Evolutionary conservation across 768 basidiomycete genomes (phyloP), one percentile per base, ranked within the genome.

Genomic region (Lactarius trivialis): DNA sequence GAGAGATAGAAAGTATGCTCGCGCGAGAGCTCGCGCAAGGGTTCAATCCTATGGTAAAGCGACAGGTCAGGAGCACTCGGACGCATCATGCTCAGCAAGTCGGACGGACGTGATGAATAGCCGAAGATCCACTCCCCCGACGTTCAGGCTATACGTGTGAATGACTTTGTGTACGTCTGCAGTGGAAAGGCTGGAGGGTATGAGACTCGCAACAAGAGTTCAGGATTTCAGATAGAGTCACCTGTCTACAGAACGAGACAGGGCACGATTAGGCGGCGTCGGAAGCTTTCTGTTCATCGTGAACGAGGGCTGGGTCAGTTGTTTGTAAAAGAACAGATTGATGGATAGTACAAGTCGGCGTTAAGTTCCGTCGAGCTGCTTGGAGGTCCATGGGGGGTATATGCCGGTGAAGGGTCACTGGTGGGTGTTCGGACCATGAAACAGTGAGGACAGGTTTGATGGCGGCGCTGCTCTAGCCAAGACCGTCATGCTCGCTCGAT

Each of bases 1-100:
- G 82, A 79, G 7, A 88, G 73, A 28, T 77, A 77, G 58, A 88
- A 82, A 9, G 74, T 76, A 68, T 81, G 85, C 64, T 78, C 58
- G 55, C 68, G 67, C 58, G 65, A 67, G n/a, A 65, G 55, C 26
- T 70, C 71, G 17, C 66, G 55, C 17, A 55, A 36, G 30, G 54
- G 64, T 51, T 67, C 66, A 26, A 65, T 65, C 45, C 66, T 61
- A 48, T 36, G 21, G 17, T 19, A 8, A 28, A 30, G 45, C 41
- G 32, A 41, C 41, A n/a, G 15, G 37, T 55, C 48, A 60, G 41
- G n/a, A 11, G 11, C 30, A 30, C 30, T 30, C 30, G 15, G 50
- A 58, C 15, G 30, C 6, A 30, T 30, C 30, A 30, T 21, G 41
- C 33, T 34, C 7, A 15, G 33, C 11, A 14, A 21, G 21, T 4